A percentile compares a stretch with the other conserved stretches of the same genome.
These are phyloP conservation scores for Micromonas pusilla DNA, from an alignment of 139 green algal genomes.

Conservation along the genomic window DNA sequence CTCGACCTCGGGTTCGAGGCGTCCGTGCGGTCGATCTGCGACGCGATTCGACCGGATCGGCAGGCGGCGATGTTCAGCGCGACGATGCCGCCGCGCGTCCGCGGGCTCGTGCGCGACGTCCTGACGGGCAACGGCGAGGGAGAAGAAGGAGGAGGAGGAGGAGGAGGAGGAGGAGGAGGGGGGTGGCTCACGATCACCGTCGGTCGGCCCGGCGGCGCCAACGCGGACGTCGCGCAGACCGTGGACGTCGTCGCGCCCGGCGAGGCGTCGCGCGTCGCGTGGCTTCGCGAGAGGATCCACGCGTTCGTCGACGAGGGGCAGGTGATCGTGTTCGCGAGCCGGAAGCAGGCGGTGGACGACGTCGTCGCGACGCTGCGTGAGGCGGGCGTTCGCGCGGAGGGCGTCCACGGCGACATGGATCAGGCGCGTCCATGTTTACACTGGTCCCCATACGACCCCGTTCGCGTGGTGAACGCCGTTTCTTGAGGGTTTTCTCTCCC, in stretches of 20 bases:
- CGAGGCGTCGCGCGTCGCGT: conserved; percentile 53
- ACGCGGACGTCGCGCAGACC: conserved; percentile 64
- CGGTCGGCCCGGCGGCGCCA: conserved; percentile 55
- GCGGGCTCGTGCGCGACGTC: conserved; percentile 64
- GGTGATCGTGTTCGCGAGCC: conserved; percentile 82
- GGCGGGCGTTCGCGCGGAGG: conserved; percentile 45
- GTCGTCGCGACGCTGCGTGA: conserved; percentile 49
- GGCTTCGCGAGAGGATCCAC: conserved; percentile 57
- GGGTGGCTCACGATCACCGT: conserved; percentile 27
- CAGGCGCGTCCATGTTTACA: no score
- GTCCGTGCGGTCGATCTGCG: conserved; percentile 62
- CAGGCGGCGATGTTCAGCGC: conserved; percentile 90
- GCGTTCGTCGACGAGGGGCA: conserved; percentile 76
- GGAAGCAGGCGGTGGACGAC: conserved; percentile 69
- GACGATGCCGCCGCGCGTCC: conserved; percentile 79
- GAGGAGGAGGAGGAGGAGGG: not conserved
- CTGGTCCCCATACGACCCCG: no score
- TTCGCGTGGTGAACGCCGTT: no score
- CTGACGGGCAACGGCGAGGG: conserved; percentile 71
- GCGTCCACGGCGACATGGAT: conserved; percentile 92
- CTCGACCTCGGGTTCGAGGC: conserved; percentile 92
- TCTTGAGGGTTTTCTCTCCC: no score
- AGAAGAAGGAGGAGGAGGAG: conserved; percentile 35
- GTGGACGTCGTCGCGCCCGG: conserved; percentile 60
- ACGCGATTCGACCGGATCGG: conserved; percentile 74